These are phyloP conservation scores for Ascochyta pisi DNA, from an alignment of 2,329 filamentous ascomycete genomes.

Conservation along the genomic window DNA sequence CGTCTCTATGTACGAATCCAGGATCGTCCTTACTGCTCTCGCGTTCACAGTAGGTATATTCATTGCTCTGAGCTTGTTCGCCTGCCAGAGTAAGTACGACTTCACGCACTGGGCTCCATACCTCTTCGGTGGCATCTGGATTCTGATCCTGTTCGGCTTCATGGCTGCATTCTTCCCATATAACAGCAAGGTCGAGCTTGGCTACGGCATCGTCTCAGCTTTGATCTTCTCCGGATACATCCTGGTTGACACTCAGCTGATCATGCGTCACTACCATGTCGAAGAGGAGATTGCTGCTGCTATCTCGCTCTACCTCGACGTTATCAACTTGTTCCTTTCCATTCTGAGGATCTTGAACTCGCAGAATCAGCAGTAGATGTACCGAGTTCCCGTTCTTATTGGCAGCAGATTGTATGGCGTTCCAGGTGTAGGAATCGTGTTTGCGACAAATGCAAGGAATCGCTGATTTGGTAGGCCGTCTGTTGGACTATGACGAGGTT, in stretches of 20 bases:
- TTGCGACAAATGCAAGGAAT: no score
- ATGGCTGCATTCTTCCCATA: conserved; percentile 89
- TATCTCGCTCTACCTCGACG: conserved; percentile 93
- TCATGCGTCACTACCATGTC: conserved; percentile 95
- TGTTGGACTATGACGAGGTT: no score
- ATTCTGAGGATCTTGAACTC: conserved; percentile 97
- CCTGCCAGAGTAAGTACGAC: conserved; percentile 97
- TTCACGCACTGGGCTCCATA: conserved; percentile 98
- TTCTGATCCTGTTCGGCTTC: conserved; percentile 89
- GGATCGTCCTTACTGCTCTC: conserved; percentile 87
- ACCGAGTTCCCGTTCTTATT: not conserved
- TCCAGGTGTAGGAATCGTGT: not conserved
- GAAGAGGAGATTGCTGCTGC: conserved; percentile 97
- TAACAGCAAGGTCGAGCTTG: conserved; percentile 80
- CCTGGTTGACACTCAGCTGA: conserved; percentile 92
- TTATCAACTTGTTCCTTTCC: conserved; percentile 95
- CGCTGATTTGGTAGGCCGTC: no score
- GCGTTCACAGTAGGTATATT: conserved; percentile 78
- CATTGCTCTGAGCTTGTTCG: conserved; percentile 74
- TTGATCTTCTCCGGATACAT: conserved; percentile 95
- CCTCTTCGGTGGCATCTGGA: conserved; percentile 89
- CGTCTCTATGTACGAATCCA: conserved; percentile 85
- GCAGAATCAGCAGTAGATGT: conserved; percentile 82
- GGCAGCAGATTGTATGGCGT: not conserved
- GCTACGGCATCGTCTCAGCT: conserved; percentile 82